A percentile compares a stretch with the other conserved stretches of the same genome.
These are phyloP conservation scores for Gloeostereum incarnatum DNA, from an alignment of 768 basidiomycete genomes.

Conservation along the genomic window DNA sequence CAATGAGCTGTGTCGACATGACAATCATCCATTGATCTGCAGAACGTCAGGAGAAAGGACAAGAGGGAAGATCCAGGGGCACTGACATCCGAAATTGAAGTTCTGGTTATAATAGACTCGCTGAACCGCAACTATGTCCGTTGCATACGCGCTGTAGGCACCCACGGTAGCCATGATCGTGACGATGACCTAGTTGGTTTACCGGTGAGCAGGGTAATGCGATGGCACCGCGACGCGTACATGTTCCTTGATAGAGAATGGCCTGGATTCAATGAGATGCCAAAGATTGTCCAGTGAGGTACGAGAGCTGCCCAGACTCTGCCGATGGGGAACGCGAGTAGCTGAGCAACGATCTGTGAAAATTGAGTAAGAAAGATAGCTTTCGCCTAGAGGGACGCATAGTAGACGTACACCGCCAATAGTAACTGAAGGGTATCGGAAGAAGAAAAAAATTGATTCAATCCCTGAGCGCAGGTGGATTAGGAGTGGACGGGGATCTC, in stretches of 20 bases:
- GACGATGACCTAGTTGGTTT: conserved; percentile 44
- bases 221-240: conserved; percentile 21
- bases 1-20: conserved; percentile 65
- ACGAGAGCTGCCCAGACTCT: conserved; percentile 45
- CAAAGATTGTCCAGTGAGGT: conserved; percentile 43
- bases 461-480: conserved; percentile 12
- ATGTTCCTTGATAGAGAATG: conserved; percentile 70
- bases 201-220: conserved; percentile 12
- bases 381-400: neutral
- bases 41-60: conserved; percentile 6
- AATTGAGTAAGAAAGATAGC: neutral
- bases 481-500: no score
- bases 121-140: conserved; percentile 71
- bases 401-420: neutral
- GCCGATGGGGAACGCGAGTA: conserved; percentile 60
- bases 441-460: conserved; percentile 53
- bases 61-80: conserved; percentile 57
- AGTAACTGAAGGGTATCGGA: conserved; percentile 32
- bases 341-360: conserved; percentile 49
- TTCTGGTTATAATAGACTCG: conserved; percentile 60
- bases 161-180: conserved; percentile 40
- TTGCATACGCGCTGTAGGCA: conserved; percentile 54
- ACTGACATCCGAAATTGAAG: conserved; percentile 57
- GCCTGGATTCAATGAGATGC: conserved; percentile 54
- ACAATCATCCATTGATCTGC: conserved; percentile 66